phyloP scores from a whole-genome alignment of 2,329 filamentous ascomycete genomes.

The Alternaria sp. region DNA sequence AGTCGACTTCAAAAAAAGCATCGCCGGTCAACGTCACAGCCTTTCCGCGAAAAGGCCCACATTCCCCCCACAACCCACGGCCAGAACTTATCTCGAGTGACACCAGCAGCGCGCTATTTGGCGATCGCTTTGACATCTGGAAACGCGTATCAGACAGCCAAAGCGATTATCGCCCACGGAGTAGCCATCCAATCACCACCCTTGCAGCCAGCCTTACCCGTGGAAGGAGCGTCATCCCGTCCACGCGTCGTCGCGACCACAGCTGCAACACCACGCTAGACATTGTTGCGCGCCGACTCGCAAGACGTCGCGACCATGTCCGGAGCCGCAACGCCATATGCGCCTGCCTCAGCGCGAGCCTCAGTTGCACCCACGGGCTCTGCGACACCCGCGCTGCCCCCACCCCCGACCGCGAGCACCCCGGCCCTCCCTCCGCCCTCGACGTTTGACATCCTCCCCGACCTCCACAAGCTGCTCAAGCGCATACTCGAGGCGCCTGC shows the following conservation, averaged over 20 bases:
- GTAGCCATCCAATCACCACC: conserved; percentile 23
- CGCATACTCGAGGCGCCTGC: conserved; percentile 66
- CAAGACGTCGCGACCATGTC: conserved; percentile 36
- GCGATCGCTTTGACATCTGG: conserved; percentile 9
- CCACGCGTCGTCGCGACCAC: conserved; percentile 17
- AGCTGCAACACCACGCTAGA: conserved; percentile 26
- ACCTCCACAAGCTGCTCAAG: conserved; percentile 77
- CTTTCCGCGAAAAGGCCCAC: conserved; percentile 15
- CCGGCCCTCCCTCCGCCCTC: conserved; percentile 76
- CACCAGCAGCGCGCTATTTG: conserved; percentile 13
- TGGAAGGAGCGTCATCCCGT: conserved; percentile 27
- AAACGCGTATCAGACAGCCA: conserved; percentile 2
- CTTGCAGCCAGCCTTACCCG: conserved; percentile 18
- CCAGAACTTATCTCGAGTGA: conserved; percentile 24
- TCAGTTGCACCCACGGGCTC: conserved; percentile 41
- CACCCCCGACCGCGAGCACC: conserved; percentile 43
- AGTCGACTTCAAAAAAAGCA: conserved; percentile 18
- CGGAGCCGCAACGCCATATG: conserved; percentile 41
- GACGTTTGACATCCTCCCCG: conserved; percentile 83
- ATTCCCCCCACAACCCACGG: conserved; percentile 29
- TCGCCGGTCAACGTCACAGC: conserved; percentile 30
- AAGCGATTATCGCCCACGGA: conserved; percentile 9
- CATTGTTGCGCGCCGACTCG: conserved; percentile 7
- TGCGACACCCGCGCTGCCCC: conserved; percentile 34
- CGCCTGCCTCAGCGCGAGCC: conserved; percentile 38